phyloP scores from a whole-genome alignment of 331 rosid species.

The Dryas integrifolia region DNA sequence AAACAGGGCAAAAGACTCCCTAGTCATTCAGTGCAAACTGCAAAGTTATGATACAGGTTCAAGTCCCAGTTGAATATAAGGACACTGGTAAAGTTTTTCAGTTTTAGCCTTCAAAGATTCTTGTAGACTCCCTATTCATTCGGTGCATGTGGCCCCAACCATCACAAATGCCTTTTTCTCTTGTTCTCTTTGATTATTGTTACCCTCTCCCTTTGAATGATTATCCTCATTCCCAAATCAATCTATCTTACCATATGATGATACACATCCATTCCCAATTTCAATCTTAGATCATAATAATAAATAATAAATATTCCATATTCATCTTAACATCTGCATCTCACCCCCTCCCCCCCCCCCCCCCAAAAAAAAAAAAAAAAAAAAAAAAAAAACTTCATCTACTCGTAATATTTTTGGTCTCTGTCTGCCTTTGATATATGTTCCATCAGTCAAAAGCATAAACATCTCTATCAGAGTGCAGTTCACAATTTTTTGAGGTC shows the following conservation, averaged over 20 bases:
- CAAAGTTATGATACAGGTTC: no score
- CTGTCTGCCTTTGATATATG: neutral
- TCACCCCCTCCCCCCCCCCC: neutral
- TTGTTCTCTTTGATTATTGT: neutral
- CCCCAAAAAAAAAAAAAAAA: no score
- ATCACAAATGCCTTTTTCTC: neutral
- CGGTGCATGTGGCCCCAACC: neutral
- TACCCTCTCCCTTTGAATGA: neutral
- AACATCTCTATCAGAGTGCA: neutral
- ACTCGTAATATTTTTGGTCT: neutral
- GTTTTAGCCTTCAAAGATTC: no score
- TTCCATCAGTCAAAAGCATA: neutral
- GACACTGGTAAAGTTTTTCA: no score
- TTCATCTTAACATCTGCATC: conserved; percentile 1
- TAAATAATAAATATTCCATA: neutral
- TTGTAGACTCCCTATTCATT: neutral
- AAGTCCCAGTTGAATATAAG: no score
- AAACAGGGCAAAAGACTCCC: neutral
- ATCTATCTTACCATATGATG: neutral
- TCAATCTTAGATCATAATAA: neutral
- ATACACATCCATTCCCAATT: neutral
- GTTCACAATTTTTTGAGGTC: neutral
- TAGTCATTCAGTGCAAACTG: no score
- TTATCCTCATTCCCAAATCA: neutral
- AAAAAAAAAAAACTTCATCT: neutral